Evolutionary conservation across 768 basidiomycete genomes (phyloP).

Genomic region (Pseudohyphozyma bogoriensis): DNA sequence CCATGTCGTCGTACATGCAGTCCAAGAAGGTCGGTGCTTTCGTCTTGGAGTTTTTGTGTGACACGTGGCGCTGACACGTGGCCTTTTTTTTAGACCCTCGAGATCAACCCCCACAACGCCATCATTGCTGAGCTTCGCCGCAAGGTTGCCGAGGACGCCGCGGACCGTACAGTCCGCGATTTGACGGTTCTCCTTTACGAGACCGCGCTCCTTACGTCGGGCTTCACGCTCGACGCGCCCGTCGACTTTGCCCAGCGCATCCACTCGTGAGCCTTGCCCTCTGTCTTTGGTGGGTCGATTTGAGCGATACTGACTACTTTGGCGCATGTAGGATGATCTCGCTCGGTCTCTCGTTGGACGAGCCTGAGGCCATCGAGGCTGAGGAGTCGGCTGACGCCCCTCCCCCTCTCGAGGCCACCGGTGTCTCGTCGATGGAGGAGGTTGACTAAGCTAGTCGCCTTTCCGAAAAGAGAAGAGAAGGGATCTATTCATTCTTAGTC

Average conservation of each 20-base stretch:
- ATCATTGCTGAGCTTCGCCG: constrained; percentile 94
- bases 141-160: constrained; percentile 93
- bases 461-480: not conserved
- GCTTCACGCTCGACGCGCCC: constrained; percentile 92
- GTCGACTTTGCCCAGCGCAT: constrained; percentile 81
- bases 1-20: constrained; percentile 98
- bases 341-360: constrained; percentile 66
- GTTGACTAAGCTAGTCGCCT: constrained; percentile 45
- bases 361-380: constrained; percentile 63
- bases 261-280: too few species aligned
- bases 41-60: too few species aligned
- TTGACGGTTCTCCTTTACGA: constrained; percentile 92
- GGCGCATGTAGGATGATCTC: constrained; percentile 97
- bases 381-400: constrained; percentile 43
- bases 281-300: too few species aligned
- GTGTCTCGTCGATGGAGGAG: constrained; percentile 90
- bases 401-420: constrained; percentile 42
- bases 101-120: constrained; percentile 81
- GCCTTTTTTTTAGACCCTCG: too few species aligned
- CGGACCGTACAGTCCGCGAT: constrained; percentile 55
- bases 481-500: not conserved
- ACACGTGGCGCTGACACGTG: too few species aligned
- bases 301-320: too few species aligned
- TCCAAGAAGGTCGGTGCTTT: constrained; percentile 45
- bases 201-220: constrained; percentile 88